Percentiles rank a stretch among this genome's conserved stretches.
These are phyloP conservation scores for Cystobasidium pallidum DNA, from an alignment of 1,284 basidiomycete genomes.

Conservation along the genomic window DNA sequence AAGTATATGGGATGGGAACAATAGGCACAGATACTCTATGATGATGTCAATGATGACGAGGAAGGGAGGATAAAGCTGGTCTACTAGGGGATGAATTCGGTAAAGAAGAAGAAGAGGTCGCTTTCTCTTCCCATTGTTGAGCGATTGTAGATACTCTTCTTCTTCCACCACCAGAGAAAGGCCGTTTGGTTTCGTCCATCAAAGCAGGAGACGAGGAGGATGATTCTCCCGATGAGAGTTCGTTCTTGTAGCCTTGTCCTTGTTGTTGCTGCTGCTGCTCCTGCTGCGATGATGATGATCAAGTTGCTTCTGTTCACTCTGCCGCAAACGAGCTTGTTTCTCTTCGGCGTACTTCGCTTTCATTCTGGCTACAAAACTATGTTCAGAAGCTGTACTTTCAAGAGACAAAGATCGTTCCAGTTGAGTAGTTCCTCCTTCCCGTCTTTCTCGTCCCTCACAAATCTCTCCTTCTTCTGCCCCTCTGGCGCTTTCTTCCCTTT, in stretches of 20 bases:
- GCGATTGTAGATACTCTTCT: slow-evolving; percentile 39
- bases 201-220: background rate
- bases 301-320: no score
- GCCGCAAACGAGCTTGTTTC: slow-evolving; percentile 19
- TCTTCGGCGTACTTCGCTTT: slow-evolving; percentile 41
- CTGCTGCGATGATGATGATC: background rate
- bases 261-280: background rate
- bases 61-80: background rate
- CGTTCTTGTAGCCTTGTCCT: background rate
- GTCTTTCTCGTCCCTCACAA: background rate
- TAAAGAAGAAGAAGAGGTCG: background rate
- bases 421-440: slow-evolving; percentile 22
- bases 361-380: slow-evolving; percentile 43
- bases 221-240: background rate
- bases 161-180: background rate
- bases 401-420: slow-evolving; percentile 30
- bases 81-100: background rate
- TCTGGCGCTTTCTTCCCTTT: background rate
- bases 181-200: no score
- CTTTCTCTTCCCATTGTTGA: slow-evolving; percentile 29
- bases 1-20: background rate
- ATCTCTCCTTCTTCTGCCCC: no score
- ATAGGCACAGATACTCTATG: slow-evolving; percentile 34
- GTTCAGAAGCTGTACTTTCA: slow-evolving; percentile 38
- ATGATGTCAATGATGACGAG: slow-evolving; percentile 1